Evolutionary conservation across 148 eudicot species (phyloP).

Genomic region (Vaccinium darrowii): DNA sequence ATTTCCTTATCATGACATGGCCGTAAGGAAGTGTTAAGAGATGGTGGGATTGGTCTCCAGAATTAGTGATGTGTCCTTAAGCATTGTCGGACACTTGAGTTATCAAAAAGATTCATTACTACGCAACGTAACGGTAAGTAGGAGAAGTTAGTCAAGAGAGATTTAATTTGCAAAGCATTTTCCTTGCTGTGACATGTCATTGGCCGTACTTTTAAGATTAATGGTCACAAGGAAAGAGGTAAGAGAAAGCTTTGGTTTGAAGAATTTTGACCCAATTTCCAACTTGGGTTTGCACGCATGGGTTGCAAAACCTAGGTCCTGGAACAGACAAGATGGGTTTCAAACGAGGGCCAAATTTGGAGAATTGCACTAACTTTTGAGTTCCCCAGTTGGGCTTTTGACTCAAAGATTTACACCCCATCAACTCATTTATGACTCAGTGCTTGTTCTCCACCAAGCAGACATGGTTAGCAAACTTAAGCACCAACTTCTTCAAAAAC

Average conservation of each 20-base stretch:
- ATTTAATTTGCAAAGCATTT: neutral
- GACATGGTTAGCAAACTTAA: conserved; percentile 26
- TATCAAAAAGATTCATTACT: neutral
- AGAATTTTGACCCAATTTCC: conserved; percentile 38
- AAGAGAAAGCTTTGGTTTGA: conserved; percentile 35
- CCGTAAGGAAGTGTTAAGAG: no score
- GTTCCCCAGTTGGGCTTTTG: conserved; percentile 41
- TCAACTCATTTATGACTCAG: conserved; percentile 15
- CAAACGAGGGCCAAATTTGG: conserved; percentile 53
- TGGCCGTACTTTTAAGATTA: neutral
- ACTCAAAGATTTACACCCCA: conserved; percentile 18
- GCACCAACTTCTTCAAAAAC: neutral
- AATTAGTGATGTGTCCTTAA: neutral
- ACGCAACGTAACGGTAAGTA: neutral
- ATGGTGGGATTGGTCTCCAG: neutral
- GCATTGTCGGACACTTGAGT: no score
- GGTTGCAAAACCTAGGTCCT: conserved; percentile 54
- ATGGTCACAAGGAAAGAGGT: conserved; percentile 11
- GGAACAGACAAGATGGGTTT: conserved; percentile 45
- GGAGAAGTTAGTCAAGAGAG: neutral
- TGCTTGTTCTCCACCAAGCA: conserved; percentile 29
- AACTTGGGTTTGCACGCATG: conserved; percentile 54
- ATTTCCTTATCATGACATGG: no score
- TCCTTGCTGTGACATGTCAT: neutral
- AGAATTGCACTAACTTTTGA: conserved; percentile 24